Percentiles rank a stretch among this genome's conserved stretches.
Evolutionary conservation across 2,329 filamentous ascomycete genomes (phyloP).

Genomic region (Fusarium cyanostomum): DNA sequence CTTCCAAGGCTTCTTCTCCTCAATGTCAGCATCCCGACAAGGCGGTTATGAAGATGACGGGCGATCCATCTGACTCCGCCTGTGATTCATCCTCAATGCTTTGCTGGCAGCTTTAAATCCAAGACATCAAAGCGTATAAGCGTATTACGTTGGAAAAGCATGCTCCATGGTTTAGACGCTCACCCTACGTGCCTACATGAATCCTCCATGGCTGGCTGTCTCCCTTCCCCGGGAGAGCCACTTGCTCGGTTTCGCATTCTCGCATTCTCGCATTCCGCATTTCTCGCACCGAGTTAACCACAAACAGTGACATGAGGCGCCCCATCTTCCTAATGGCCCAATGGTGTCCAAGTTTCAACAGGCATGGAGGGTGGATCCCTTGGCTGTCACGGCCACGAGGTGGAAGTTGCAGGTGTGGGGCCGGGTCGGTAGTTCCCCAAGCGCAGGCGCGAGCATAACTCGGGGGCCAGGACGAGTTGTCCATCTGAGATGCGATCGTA

Average conservation of each 20-base stretch:
- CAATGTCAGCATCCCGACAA: constrained; percentile 9
- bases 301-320: too few species aligned
- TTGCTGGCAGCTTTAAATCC: constrained; percentile 4
- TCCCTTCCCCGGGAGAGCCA: too few species aligned
- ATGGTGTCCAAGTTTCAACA: not conserved
- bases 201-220: too few species aligned
- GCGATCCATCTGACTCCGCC: constrained; percentile 8
- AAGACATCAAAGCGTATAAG: not conserved
- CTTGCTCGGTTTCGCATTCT: constrained; percentile 11
- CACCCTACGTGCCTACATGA: not conserved
- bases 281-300: not conserved
- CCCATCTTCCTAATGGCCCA: too few species aligned
- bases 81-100: not conserved
- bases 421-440: constrained; percentile 19
- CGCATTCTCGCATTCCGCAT: constrained; percentile 20
- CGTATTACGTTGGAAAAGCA: constrained; percentile 13
- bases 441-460: constrained; percentile 26
- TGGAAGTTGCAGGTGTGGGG: constrained; percentile 24
- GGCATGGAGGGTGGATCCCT: not conserved
- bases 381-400: constrained; percentile 26
- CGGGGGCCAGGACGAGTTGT: constrained; percentile 11
- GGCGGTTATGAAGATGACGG: constrained; percentile 6
- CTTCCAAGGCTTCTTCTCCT: not conserved
- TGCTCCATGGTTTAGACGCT: not conserved
- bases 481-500: not conserved